Base-by-base conservation (phyloP, 2,329 filamentous ascomycete genomes). In the Aphanoascus verrucosus region DNA sequence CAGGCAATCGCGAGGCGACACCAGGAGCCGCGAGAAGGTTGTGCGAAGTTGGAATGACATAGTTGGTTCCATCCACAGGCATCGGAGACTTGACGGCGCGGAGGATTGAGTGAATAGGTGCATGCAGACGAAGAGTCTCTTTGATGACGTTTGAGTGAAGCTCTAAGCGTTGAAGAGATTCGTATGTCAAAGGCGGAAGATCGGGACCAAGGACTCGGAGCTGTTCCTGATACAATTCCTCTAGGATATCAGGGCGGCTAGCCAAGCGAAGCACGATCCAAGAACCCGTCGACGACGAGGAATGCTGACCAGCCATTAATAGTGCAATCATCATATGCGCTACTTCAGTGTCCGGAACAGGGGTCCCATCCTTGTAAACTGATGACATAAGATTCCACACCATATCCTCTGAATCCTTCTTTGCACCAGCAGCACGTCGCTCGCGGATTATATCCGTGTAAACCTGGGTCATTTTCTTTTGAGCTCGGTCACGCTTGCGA, bases 321-420 rank as follows among this genome's bases (percentile, higher is more conserved):
- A 94, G 78, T 5, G 88, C 88, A 69, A 94, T 94, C 86, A 94
- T 91, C 80, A 94, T 91, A 72, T 93, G 85, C 19, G 88, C 88
- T 55, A 94, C 80, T 69, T 94, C 88, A 63, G 85, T 78, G 65
- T 94, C 88, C 14, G 88, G 85, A n/a, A 94, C 77, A 5, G 76
- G 76, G 38, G 75, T 82, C 61, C 88, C 88, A 61, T 91, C 81
- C 75, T 94, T 94, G 79, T 94, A 94, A 20, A 75, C 78, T 62
- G 83, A 88, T 61, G 81, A 82, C 88, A 94, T 93, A 59, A 94
- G 74, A 64, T 93, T 88, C 81, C 85, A 89, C 70, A 94, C 89
- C 78, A 94, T 94, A 70, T 94, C 88, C 55, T 79, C 72, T 48
- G 78, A 75, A 53, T 82, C 74, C 61, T 74, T 72, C 63, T 74